A percentile compares a stretch with the other conserved stretches of the same genome.
Conservation (phyloP, 106 monocot species). For the Alisma plantagoaquatica region DNA sequence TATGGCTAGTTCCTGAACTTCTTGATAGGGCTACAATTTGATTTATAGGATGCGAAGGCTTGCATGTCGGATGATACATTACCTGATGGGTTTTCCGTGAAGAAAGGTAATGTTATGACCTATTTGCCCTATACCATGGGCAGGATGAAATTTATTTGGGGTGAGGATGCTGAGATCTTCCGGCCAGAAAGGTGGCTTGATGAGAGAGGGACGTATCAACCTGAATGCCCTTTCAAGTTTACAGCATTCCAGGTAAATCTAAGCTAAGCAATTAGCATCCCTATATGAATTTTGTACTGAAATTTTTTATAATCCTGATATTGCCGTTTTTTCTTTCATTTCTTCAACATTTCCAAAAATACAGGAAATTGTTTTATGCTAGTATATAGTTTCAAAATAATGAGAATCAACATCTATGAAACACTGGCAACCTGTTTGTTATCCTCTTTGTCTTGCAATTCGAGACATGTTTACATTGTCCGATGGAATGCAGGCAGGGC, state of each 20-base stretch:
- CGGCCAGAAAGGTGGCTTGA: conserved; percentile 7
- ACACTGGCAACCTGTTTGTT: no score
- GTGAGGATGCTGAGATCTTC: background rate
- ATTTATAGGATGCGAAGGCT: background rate
- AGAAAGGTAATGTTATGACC: background rate
- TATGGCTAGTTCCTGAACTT: background rate
- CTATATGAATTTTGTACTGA: no score
- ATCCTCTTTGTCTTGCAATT: no score
- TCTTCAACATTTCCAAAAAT: no score
- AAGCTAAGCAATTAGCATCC: background rate
- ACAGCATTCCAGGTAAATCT: conserved; percentile 3
- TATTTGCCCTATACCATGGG: conserved; percentile 2
- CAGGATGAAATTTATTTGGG: background rate
- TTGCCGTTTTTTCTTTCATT: no score
- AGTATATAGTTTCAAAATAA: no score
- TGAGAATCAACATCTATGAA: no score
- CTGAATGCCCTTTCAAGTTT: conserved; percentile 5
- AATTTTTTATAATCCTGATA: no score
- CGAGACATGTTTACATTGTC: no score
- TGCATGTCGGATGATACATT: background rate
- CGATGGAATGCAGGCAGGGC: background rate
- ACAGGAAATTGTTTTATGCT: no score
- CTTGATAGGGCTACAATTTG: background rate
- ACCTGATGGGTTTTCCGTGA: background rate
- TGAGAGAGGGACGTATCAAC: background rate